phyloP scores from a whole-genome alignment of 345 rosid genomes.

The Tarenaya hassleriana region DNA sequence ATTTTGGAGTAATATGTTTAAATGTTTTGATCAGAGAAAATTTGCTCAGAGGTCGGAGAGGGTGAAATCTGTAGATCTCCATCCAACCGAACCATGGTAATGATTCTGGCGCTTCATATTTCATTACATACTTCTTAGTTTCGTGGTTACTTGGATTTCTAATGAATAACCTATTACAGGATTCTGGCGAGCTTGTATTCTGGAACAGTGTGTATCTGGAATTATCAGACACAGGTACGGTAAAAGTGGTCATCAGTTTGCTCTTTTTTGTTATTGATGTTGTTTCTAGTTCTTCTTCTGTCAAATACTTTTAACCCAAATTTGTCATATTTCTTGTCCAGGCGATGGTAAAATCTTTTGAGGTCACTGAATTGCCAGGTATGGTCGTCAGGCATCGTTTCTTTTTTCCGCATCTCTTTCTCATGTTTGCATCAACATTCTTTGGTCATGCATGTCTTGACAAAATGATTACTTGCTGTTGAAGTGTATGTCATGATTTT shows the following conservation, averaged over 20 bases:
- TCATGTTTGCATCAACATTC: background rate
- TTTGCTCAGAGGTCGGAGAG: constrained; percentile 47
- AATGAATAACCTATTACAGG: constrained; percentile 31
- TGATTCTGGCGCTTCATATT: constrained; percentile 1
- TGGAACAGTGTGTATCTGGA: constrained; percentile 63
- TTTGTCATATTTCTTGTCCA: constrained; percentile 26
- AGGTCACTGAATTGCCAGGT: constrained; percentile 88
- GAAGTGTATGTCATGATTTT: constrained; percentile 17
- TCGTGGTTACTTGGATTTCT: background rate
- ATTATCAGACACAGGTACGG: constrained; percentile 76
- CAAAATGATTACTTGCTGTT: background rate
- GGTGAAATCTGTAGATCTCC: constrained; percentile 61
- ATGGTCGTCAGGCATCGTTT: constrained; percentile 14
- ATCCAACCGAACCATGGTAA: constrained; percentile 67
- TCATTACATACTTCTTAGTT: background rate
- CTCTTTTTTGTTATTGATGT: background rate
- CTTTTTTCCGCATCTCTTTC: constrained; percentile 2
- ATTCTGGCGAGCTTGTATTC: constrained; percentile 53
- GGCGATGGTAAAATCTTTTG: constrained; percentile 79
- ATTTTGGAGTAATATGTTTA: constrained; percentile 17
- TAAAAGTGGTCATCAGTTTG: constrained; percentile 3
- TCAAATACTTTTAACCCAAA: constrained; percentile 21
- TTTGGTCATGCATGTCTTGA: constrained; percentile 16
- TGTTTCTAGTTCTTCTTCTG: constrained; percentile 11
- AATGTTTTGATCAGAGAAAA: constrained; percentile 39